phyloP scores from a whole-genome alignment of 1,139 yeast genomes.

The Blastobotrys aristatus region DNA sequence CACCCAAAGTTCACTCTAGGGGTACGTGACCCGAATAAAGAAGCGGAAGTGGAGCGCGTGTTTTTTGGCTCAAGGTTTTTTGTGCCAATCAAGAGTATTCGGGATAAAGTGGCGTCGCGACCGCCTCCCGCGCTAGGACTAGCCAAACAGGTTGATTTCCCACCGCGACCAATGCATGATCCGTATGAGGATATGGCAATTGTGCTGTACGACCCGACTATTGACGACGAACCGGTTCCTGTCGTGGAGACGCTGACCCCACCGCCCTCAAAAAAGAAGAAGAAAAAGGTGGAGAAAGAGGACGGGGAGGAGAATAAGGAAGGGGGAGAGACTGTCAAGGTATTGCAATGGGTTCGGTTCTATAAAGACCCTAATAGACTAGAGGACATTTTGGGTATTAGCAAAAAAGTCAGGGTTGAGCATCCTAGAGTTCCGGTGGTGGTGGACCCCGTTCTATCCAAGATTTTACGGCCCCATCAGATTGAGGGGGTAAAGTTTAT shows the following conservation, averaged over 20 bases:
- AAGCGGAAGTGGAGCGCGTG: slow-evolving; percentile 22
- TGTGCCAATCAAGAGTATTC: slow-evolving; percentile 37
- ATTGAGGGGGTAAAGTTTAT: slow-evolving; percentile 91
- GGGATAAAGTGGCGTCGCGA: slow-evolving; percentile 26
- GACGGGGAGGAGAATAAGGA: background rate
- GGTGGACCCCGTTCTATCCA: slow-evolving; percentile 82
- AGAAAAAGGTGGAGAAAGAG: slow-evolving; percentile 2
- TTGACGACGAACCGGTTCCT: slow-evolving; percentile 45
- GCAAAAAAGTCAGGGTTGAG: slow-evolving; percentile 40
- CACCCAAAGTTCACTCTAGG: slow-evolving; percentile 2
- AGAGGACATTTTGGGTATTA: slow-evolving; percentile 78
- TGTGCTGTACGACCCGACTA: slow-evolving; percentile 91
- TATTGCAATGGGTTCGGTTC: slow-evolving; percentile 10
- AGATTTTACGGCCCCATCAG: slow-evolving; percentile 90
- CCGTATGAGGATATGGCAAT: slow-evolving; percentile 93
- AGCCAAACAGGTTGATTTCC: slow-evolving; percentile 58
- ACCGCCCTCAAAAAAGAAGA: slow-evolving; percentile 7
- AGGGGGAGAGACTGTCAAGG: background rate
- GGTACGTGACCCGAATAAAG: slow-evolving; percentile 10
- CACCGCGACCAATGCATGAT: slow-evolving; percentile 89
- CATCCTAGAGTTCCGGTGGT: slow-evolving; percentile 81
- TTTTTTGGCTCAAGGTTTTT: slow-evolving; percentile 31
- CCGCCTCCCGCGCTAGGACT: slow-evolving; percentile 86
- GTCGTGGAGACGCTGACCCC: slow-evolving; percentile 16
- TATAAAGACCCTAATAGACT: slow-evolving; percentile 44